Conservation (phyloP, 805 yeast genomes). For the Saturnispora sekii region DNA sequence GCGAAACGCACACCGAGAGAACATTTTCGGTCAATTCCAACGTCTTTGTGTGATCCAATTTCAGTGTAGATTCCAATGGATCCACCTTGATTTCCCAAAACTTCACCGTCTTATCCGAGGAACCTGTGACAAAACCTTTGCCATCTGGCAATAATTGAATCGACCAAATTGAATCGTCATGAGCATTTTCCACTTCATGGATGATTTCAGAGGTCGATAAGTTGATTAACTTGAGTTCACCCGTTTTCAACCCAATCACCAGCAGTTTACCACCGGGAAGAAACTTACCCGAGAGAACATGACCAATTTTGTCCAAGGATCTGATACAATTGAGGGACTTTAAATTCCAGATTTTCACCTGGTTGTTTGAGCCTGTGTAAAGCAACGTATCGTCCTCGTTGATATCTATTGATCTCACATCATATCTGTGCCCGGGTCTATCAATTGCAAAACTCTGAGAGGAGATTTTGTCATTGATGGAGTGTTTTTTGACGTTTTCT, state of each 20-base stretch:
- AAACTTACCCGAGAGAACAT: constrained; percentile 70
- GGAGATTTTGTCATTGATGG: constrained; percentile 29
- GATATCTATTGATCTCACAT: constrained; percentile 73
- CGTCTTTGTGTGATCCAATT: constrained; percentile 64
- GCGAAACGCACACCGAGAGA: constrained; percentile 66
- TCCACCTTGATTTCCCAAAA: constrained; percentile 86
- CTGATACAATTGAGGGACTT: constrained; percentile 67
- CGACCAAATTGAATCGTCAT: constrained; percentile 76
- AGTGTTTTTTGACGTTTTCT: constrained; percentile 45
- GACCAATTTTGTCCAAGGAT: constrained; percentile 74
- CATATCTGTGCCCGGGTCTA: constrained; percentile 80
- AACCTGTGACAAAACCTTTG: constrained; percentile 75
- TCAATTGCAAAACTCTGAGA: constrained; percentile 53
- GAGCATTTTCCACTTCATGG: constrained; percentile 65
- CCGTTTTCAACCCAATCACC: constrained; percentile 81
- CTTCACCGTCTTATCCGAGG: constrained; percentile 83
- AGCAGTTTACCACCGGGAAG: constrained; percentile 88
- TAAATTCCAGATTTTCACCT: constrained; percentile 81
- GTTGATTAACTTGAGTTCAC: constrained; percentile 77
- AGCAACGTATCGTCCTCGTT: constrained; percentile 72
- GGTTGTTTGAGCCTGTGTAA: constrained; percentile 87
- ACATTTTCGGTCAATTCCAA: constrained; percentile 84
- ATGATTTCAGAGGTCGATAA: constrained; percentile 71
- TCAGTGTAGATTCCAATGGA: constrained; percentile 41
- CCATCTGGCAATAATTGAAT: constrained; percentile 84